Evolutionary conservation across 805 yeast species (phyloP), one percentile per base, ranked within the genome.

Genomic region (Diddensiella santjacobensis): DNA sequence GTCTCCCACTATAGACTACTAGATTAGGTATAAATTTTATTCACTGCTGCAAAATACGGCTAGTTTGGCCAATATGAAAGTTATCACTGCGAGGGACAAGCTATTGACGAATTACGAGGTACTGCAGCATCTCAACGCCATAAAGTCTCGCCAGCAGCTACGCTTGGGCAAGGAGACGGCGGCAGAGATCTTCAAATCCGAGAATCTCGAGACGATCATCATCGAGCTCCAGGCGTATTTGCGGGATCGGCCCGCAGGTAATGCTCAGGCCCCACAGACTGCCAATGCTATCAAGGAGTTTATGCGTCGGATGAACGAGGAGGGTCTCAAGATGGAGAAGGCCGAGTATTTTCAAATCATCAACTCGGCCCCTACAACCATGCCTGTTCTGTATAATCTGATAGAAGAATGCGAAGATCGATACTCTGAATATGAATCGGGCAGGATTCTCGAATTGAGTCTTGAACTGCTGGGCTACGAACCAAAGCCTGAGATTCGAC

Each of bases 391-490:
- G 44, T 88, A 81, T 62, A 75, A 93, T 0, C 69, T 91, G 23
- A 80, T 91, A 1, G 99, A 91, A 62, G 98, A 93, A 62, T 91
- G 96, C 65, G 99, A 91, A 57, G 81, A 79, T 52, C 73, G 99
- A 57, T 84, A 89, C 58, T 68, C 70, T n/a, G 87, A 85, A 50
- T 84, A 78, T 1, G 74, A 81, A 51, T 73, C 86, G 42, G 77
- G 80, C 40, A 69, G 71, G 2, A 75, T 91, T 1, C 54, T 91
- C 24, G 76, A 69, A 3, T 73, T 81, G 44, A 72, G 87, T 17
- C 59, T 67, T n/a, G 72, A 72, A 35, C 69, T 57, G 49, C 54
- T 65, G 2, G 67, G 70, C 3, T 38, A 11, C 10, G 68, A 64
- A 53, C 64, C 62, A 3, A 46, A 54, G 6, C 65, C 66, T 18